phyloP scores from a whole-genome alignment of 164 flowering plant genomes.

The Vitis vinifera region ASM3070453v1 NC_081809.1:4232501-4233000 shows the following conservation, averaged over 20 bases:
- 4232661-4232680: conserved; percentile 23
- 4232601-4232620: conserved; percentile 21
- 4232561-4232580: conserved; percentile 14
- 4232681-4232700: conserved; percentile 1
- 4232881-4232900: neutral
- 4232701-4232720: neutral
- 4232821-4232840: conserved; percentile 4
- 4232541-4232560: too few relatives aligned
- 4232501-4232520: conserved; percentile 9
- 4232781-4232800: conserved; percentile 1
- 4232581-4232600: conserved; percentile 1
- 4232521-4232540: neutral
- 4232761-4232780: conserved; percentile 5
- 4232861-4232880: neutral
- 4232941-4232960: too few relatives aligned
- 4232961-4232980: neutral
- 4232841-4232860: conserved; percentile 14
- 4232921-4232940: too few relatives aligned
- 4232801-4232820: neutral
- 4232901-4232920: neutral
- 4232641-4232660: conserved; percentile 17
- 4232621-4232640: conserved; percentile 23
- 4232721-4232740: conserved; percentile 1
- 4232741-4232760: conserved; percentile 11
- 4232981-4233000: too few relatives aligned